Evolutionary conservation across 2,329 filamentous ascomycete genomes (phyloP).

Genomic region (Lithohypha guttulata): DNA sequence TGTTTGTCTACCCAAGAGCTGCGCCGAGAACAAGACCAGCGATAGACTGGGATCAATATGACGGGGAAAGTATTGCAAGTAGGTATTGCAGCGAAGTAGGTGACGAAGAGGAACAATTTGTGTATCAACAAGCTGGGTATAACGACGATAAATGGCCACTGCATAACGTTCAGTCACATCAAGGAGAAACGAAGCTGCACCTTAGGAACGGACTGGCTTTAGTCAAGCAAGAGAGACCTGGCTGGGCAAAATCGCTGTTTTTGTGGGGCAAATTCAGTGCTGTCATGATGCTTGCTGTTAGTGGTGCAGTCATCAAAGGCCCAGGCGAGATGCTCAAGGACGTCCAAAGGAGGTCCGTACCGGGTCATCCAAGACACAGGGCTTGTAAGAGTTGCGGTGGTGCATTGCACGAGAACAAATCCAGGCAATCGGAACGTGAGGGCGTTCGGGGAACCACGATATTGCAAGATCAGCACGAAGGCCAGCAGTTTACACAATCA

Average conservation of each 20-base stretch:
- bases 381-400: not conserved
- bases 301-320: slow-evolving; percentile 38
- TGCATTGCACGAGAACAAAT: no score
- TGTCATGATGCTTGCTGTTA: slow-evolving; percentile 38
- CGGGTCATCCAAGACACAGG: not conserved
- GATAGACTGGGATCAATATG: slow-evolving; percentile 18
- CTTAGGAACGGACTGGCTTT: no score
- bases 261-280: slow-evolving; percentile 40
- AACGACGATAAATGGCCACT: not conserved
- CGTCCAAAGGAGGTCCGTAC: not conserved
- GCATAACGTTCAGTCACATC: not conserved
- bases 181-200: not conserved
- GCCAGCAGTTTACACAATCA: no score
- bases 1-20: slow-evolving; percentile 22
- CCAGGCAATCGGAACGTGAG: no score
- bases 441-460: no score
- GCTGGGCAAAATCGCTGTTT: slow-evolving; percentile 25
- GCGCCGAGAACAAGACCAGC: slow-evolving; percentile 4
- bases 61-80: slow-evolving; percentile 19
- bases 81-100: slow-evolving; percentile 10
- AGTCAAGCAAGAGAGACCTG: not conserved
- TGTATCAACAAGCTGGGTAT: slow-evolving; percentile 5
- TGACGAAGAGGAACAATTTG: slow-evolving; percentile 13
- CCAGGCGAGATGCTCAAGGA: slow-evolving; percentile 31
- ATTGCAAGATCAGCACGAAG: no score